Conservation (phyloP, 1,139 yeast genomes). For the Suhomyces terraborum region DNA sequence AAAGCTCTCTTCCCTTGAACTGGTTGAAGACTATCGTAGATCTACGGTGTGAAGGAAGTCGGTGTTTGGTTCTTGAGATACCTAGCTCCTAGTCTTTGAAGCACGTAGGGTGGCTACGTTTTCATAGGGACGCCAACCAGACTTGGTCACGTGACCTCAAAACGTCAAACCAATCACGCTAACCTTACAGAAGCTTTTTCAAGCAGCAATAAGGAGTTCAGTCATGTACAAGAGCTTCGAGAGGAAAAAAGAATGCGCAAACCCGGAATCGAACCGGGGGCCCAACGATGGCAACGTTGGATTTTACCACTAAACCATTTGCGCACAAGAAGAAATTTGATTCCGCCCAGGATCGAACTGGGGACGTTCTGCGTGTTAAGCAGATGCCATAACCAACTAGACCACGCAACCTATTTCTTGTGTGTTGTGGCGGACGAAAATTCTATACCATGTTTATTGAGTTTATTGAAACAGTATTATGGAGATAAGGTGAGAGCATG, state of each 20-base stretch:
- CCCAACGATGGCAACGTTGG: slow-evolving; percentile 21
- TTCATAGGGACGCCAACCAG: too few relatives aligned
- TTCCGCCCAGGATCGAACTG: slow-evolving; percentile 99
- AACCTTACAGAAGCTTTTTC: too few relatives aligned
- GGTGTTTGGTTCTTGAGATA: too few relatives aligned
- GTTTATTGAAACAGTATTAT: not conserved
- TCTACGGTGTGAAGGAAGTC: too few relatives aligned
- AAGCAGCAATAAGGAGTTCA: too few relatives aligned
- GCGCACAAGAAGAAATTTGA: slow-evolving; percentile 43
- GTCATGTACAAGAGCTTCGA: slow-evolving; percentile 36
- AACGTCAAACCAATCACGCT: too few relatives aligned
- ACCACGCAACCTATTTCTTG: slow-evolving; percentile 60
- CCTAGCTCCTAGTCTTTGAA: too few relatives aligned
- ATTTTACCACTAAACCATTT: slow-evolving; percentile 18
- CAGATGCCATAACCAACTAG: slow-evolving; percentile 99
- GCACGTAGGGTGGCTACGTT: too few relatives aligned
- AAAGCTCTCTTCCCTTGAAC: too few relatives aligned
- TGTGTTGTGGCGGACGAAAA: not conserved
- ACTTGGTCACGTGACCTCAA: too few relatives aligned
- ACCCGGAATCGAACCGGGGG: slow-evolving; percentile 21
- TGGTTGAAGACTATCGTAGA: too few relatives aligned
- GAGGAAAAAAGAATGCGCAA: slow-evolving; percentile 15
- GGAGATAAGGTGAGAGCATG: too few relatives aligned
- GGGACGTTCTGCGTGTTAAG: slow-evolving; percentile 99
- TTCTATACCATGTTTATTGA: not conserved